phyloP scores from a whole-genome alignment of 1,284 basidiomycete genomes.

The Rhodotorula sp. region DNA sequence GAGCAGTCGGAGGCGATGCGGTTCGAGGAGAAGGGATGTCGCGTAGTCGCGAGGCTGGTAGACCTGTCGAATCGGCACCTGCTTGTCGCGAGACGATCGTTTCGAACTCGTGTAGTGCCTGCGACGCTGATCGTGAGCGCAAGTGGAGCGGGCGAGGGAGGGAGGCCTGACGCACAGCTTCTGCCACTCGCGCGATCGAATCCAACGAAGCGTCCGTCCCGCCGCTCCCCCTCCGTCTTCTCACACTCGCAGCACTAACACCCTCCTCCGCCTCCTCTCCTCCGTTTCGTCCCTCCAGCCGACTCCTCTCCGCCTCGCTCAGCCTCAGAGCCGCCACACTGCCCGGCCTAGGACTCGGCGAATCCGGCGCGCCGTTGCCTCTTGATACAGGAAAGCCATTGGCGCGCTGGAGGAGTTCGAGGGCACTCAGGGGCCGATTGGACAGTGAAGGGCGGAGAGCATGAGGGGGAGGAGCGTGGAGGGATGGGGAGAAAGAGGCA shows the following conservation, averaged over 20 bases:
- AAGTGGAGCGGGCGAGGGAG: background rate
- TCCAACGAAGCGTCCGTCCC: conserved; percentile 14
- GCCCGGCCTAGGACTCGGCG: conserved; percentile 28
- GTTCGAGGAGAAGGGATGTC: conserved; percentile 5
- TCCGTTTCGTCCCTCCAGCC: background rate
- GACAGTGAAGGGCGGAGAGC: background rate
- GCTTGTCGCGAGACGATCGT: conserved; percentile 11
- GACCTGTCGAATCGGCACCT: background rate
- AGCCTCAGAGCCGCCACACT: conserved; percentile 22
- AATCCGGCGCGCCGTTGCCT: background rate
- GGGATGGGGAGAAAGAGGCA: background rate
- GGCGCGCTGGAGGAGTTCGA: conserved; percentile 2
- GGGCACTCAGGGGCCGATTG: background rate
- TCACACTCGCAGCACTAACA: background rate
- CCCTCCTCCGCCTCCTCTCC: background rate
- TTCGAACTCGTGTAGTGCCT: conserved; percentile 32
- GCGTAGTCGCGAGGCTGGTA: conserved; percentile 12
- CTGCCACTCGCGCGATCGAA: conserved; percentile 18
- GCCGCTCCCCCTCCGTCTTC: background rate
- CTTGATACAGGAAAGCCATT: background rate
- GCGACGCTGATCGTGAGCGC: background rate
- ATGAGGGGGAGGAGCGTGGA: background rate
- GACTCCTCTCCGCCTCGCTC: background rate
- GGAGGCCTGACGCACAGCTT: conserved; percentile 16
- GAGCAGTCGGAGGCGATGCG: background rate